Conservation (phyloP, 805 yeast genomes). For the Saturnispora diversa region DNA sequence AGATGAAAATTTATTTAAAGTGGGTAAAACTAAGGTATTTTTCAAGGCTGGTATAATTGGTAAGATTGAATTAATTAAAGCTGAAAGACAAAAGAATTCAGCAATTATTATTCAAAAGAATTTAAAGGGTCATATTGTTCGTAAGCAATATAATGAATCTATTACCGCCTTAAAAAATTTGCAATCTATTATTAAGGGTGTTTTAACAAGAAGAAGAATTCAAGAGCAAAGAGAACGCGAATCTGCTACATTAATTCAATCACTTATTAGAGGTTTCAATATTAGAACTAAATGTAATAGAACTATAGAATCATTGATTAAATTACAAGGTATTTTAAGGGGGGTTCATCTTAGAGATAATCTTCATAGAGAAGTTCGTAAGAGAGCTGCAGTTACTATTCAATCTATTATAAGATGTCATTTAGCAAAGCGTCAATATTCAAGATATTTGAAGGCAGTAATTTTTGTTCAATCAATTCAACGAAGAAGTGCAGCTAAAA, state of each 20-base stretch:
- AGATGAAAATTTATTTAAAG: constrained; percentile 65
- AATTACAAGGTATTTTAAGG: constrained; percentile 41
- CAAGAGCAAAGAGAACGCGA: constrained; percentile 45
- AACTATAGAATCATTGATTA: constrained; percentile 33
- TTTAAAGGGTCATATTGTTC: constrained; percentile 55
- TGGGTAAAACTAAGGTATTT: constrained; percentile 89
- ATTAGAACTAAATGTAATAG: constrained; percentile 35
- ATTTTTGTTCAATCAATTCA: constrained; percentile 68
- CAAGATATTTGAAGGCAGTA: constrained; percentile 43
- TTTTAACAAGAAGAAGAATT: constrained; percentile 45
- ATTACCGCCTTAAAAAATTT: constrained; percentile 44
- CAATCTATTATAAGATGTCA: constrained; percentile 71
- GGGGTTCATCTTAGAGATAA: constrained; percentile 49
- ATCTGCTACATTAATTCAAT: constrained; percentile 70
- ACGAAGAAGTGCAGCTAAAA: constrained; percentile 68
- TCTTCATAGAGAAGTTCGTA: constrained; percentile 41
- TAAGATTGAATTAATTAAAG: constrained; percentile 73
- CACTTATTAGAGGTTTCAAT: constrained; percentile 47
- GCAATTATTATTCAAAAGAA: constrained; percentile 84
- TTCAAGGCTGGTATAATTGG: constrained; percentile 97
- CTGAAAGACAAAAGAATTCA: constrained; percentile 66
- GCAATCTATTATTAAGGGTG: constrained; percentile 63
- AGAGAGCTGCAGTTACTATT: constrained; percentile 57
- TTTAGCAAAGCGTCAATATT: constrained; percentile 47
- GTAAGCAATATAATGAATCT: constrained; percentile 50